Conservation (phyloP, 169 alveolate genomes). For the Cardiosporidium cionae region DNA sequence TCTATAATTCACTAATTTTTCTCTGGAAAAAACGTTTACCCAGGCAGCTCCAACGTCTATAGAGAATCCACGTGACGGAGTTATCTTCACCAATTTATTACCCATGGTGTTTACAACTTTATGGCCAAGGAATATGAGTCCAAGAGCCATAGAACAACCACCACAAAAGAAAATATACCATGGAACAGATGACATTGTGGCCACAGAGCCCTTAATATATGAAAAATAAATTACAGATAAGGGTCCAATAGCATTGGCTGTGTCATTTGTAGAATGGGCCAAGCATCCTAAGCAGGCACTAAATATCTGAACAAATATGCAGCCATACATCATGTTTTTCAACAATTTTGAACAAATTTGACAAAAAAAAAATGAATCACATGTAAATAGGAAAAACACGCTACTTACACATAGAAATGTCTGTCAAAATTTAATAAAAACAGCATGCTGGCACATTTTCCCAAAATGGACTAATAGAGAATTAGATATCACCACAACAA, state of each 20-base stretch:
- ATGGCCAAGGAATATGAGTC: slow-evolving; percentile 66
- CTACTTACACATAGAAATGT: neutral
- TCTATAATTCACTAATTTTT: no score
- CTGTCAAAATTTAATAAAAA: neutral
- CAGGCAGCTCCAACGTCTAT: neutral
- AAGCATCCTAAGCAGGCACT: slow-evolving; percentile 61
- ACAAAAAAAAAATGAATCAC: neutral
- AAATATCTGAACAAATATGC: slow-evolving; percentile 38
- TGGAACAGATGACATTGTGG: slow-evolving; percentile 40
- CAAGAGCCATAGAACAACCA: slow-evolving; percentile 64
- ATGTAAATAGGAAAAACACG: neutral
- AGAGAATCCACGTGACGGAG: neutral
- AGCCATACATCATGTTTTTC: no score
- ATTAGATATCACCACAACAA: neutral
- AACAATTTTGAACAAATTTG: neutral
- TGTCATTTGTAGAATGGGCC: slow-evolving; percentile 72
- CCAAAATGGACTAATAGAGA: neutral
- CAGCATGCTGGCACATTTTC: neutral
- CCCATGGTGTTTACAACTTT: slow-evolving; percentile 23
- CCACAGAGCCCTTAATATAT: slow-evolving; percentile 33
- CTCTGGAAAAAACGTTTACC: no score
- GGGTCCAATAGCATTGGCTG: slow-evolving; percentile 75
- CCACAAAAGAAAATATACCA: slow-evolving; percentile 67
- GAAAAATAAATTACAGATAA: slow-evolving; percentile 42
- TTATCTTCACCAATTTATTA: slow-evolving; percentile 13